These are phyloP conservation scores for Coemansia sp. DNA, from an alignment of 192 early-diverging fungal species.

Conservation along the genomic window DNA sequence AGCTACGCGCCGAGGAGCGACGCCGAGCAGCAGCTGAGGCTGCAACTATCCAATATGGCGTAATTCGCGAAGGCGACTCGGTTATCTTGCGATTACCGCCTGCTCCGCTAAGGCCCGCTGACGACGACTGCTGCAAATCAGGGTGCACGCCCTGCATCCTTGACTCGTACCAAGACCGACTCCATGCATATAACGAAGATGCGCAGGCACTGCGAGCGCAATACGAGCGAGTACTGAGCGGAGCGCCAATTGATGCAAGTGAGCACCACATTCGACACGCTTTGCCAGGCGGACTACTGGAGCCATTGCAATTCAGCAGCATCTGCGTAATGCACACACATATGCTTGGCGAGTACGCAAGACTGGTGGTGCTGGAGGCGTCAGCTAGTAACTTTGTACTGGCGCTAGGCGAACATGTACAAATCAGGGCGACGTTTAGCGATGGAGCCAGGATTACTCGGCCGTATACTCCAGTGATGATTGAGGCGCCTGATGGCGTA, in stretches of 20 bases:
- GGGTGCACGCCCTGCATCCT: conserved; percentile 56
- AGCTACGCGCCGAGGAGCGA: conserved; percentile 26
- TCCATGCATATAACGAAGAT: conserved; percentile 7
- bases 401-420: conserved; percentile 39
- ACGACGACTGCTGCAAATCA: conserved; percentile 48
- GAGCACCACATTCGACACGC: conserved; percentile 16
- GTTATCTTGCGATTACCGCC: conserved; percentile 35
- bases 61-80: background rate
- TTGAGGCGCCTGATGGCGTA: conserved; percentile 26
- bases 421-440: conserved; percentile 16
- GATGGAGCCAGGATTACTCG: conserved; percentile 4
- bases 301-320: conserved; percentile 29
- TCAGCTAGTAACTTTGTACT: conserved; percentile 26
- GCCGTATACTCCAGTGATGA: conserved; percentile 47
- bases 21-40: conserved; percentile 3
- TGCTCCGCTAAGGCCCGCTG: conserved; percentile 22
- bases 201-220: conserved; percentile 16
- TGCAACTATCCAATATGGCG: conserved; percentile 9
- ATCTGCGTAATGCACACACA: conserved; percentile 21
- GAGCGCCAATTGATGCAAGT: background rate
- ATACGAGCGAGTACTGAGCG: conserved; percentile 20
- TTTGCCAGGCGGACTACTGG: conserved; percentile 14
- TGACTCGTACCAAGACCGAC: conserved; percentile 41
- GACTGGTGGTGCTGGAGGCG: conserved; percentile 44
- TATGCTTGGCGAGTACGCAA: background rate